A percentile compares a stretch with the other conserved stretches of the same genome.
These are phyloP conservation scores for Alternaria sp. DNA, from an alignment of 2,329 filamentous ascomycete species.

Conservation along the genomic window DNA sequence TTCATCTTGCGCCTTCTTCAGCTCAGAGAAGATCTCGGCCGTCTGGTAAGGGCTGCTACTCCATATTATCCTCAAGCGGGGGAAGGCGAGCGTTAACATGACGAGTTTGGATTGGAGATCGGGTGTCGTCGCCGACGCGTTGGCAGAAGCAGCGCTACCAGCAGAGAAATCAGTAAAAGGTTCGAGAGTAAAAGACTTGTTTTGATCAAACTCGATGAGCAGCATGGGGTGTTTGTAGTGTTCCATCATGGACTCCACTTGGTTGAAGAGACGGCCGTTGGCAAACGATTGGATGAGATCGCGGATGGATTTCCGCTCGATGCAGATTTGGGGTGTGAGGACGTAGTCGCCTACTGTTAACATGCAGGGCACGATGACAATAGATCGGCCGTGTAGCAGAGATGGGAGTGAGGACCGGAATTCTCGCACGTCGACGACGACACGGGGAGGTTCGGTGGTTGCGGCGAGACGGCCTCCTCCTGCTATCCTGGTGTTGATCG, in stretches of 20 bases:
- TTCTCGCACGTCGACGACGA: slow-evolving; percentile 95
- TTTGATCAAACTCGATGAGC: slow-evolving; percentile 96
- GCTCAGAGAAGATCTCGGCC: slow-evolving; percentile 92
- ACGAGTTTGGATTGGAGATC: slow-evolving; percentile 94
- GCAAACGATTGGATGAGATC: slow-evolving; percentile 92
- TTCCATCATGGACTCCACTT: slow-evolving; percentile 92
- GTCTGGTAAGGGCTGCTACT: slow-evolving; percentile 93
- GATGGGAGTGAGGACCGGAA: slow-evolving; percentile 94
- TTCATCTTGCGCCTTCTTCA: slow-evolving; percentile 89
- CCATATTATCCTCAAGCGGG: slow-evolving; percentile 87
- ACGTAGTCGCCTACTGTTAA: slow-evolving; percentile 97
- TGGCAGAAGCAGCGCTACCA: slow-evolving; percentile 7
- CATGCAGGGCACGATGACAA: slow-evolving; percentile 92
- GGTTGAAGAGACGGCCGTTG: slow-evolving; percentile 89
- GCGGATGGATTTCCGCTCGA: slow-evolving; percentile 92
- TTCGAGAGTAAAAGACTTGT: slow-evolving; percentile 93
- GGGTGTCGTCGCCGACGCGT: slow-evolving; percentile 67
- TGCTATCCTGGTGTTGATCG: slow-evolving; percentile 95
- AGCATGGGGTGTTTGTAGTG: slow-evolving; percentile 92
- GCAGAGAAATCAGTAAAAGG: slow-evolving; percentile 58
- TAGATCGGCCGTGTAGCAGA: slow-evolving; percentile 85
- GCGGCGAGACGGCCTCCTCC: slow-evolving; percentile 86
- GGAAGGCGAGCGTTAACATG: slow-evolving; percentile 90
- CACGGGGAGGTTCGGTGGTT: slow-evolving; percentile 85
- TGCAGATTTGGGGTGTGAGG: slow-evolving; percentile 86